Conservation (phyloP, 495 filamentous ascomycete genomes). For the Lasiosphaeriaceae sp. region DNA sequence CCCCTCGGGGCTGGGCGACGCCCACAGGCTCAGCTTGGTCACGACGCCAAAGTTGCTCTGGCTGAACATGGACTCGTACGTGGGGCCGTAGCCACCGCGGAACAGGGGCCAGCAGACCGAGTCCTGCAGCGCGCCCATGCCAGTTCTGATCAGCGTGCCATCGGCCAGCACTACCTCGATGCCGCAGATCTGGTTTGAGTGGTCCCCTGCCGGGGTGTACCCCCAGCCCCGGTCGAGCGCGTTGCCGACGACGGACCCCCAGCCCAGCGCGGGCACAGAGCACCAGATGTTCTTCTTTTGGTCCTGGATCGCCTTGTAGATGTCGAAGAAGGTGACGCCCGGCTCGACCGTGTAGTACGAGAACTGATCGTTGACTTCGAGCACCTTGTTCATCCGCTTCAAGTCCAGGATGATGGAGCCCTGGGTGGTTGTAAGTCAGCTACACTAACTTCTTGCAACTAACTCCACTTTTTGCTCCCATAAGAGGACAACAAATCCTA, state of each 20-base stretch:
- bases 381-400: constrained; percentile 40
- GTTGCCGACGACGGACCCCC: constrained; percentile 25
- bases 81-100: constrained; percentile 29
- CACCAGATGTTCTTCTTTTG: constrained; percentile 46
- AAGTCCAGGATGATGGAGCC: constrained; percentile 47
- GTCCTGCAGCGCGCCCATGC: constrained; percentile 38
- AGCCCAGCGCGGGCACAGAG: constrained; percentile 47
- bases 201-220: constrained; percentile 36
- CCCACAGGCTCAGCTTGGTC: constrained; percentile 41
- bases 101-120: constrained; percentile 14
- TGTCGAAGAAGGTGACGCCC: constrained; percentile 48
- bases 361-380: constrained; percentile 49
- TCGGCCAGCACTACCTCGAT: constrained; percentile 47
- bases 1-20: constrained; percentile 38
- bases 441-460: too few relatives aligned
- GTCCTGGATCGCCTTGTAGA: constrained; percentile 44
- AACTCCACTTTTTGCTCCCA: too few relatives aligned
- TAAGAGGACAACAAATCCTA: too few relatives aligned
- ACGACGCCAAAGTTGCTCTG: constrained; percentile 45
- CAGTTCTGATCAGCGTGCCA: constrained; percentile 42
- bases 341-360: constrained; percentile 49
- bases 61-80: constrained; percentile 39
- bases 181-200: constrained; percentile 41
- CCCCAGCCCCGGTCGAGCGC: too few relatives aligned
- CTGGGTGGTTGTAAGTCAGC: constrained; percentile 19